A percentile compares a stretch with the other conserved stretches of the same genome.
Conservation (phyloP, 192 early-diverging fungal genomes). For the Funneliformis geosporum region DNA sequence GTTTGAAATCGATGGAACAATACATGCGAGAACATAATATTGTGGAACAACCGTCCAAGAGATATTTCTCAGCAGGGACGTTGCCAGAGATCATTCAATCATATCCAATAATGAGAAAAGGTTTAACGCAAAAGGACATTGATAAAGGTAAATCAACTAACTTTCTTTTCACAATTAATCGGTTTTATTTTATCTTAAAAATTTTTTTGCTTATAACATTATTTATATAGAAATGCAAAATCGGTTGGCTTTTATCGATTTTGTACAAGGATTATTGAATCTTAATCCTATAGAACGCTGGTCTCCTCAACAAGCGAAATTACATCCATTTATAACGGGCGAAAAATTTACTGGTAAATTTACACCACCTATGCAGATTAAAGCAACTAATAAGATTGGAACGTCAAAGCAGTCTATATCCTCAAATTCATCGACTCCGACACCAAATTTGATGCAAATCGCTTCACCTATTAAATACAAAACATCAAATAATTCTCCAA, state of each 20-base stretch:
- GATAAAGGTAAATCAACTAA: slow-evolving; percentile 63
- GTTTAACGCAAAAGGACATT: slow-evolving; percentile 61
- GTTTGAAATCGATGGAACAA: slow-evolving; percentile 77
- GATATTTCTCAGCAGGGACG: slow-evolving; percentile 86
- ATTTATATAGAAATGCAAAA: slow-evolving; percentile 63
- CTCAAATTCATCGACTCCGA: slow-evolving; percentile 8
- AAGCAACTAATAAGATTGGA: slow-evolving; percentile 13
- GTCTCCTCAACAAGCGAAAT: slow-evolving; percentile 91
- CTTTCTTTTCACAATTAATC: no score
- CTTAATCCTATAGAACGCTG: slow-evolving; percentile 92
- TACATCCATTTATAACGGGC: slow-evolving; percentile 96
- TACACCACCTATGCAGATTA: slow-evolving; percentile 51
- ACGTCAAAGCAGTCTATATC: background rate
- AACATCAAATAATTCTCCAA: slow-evolving; percentile 21
- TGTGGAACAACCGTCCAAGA: slow-evolving; percentile 89
- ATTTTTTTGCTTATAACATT: background rate
- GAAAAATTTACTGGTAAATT: slow-evolving; percentile 75
- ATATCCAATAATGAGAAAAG: slow-evolving; percentile 79
- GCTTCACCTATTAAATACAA: slow-evolving; percentile 27
- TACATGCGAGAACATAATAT: slow-evolving; percentile 80
- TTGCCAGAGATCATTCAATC: slow-evolving; percentile 84
- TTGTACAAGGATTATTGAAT: slow-evolving; percentile 85
- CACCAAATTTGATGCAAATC: slow-evolving; percentile 5
- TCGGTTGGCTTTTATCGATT: slow-evolving; percentile 85
- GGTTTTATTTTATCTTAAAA: no score